Base-by-base conservation (phyloP, 108 stramenopile genomes). In the Cyclostephanos invisitatus region DNA sequence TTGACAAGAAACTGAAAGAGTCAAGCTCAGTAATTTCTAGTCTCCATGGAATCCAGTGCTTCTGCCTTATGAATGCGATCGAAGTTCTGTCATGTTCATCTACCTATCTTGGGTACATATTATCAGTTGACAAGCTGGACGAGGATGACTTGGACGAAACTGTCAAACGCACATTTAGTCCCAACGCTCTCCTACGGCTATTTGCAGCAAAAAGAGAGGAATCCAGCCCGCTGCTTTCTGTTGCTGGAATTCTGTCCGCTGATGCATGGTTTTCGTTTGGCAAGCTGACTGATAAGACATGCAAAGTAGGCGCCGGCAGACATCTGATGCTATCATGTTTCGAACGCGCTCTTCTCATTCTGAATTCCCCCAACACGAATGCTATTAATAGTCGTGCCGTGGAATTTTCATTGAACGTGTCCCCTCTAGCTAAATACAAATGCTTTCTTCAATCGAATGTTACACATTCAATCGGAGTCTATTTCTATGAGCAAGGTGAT, bases 71-170 rank as follows among this genome's bases (percentile, higher is more conserved):
- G 29, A 56, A 66, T 67, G 68, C 78, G 7, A 74, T 80, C 24
- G 67, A 80, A 20, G 46, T 75, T 14, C 70, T 70, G 22, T 69
- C 78, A n/a, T 69, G 44, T 20, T 54, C 59, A n/a, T 59, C 68
- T 11, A 80, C 36, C 14, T 64, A 22, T 12, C 50, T 75, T 12
- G 24, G 44, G 37, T 50, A 75, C 24, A 74, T 80, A 54, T 50
- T 70, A 63, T 75, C 40, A 32, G 44, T 75, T 38, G 61, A 74
- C 15, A 70, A 58, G 17, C 21, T 75, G 44, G 78, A 75, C 37
- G 78, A 80, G 57, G 78, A 80, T 32, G 78, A 80, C 57, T 49
- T 80, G 35, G 78, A 69, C 24, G 68, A 75, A 17, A 53, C 62
- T 4, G 60, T 75, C 32, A n/a, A 17, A 9, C 61, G 59, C 9